Base-by-base conservation (phyloP, 106 monocot genomes). In the Allium cepa region DNA sequence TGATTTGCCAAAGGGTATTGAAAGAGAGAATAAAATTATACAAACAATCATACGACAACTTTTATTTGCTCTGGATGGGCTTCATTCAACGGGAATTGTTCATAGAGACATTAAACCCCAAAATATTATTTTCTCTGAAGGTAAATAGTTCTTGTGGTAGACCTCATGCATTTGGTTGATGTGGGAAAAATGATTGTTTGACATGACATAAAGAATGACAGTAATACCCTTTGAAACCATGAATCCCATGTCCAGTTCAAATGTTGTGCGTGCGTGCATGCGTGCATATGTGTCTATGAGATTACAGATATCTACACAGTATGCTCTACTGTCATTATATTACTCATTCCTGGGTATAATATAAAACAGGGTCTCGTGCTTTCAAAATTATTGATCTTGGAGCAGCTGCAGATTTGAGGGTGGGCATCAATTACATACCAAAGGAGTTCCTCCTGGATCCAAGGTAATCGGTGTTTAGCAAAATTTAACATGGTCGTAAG, bases 311-410 rank as follows among this genome's bases (percentile, higher is more conserved):
- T 5, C 36, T 36, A 36, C 36, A 3, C 5, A 36, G 1, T 36
- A 36, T 36, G 36, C 36, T 36, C 3, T 5, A 5, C 5, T 36
- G 36, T 5, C 5, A 6, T 17, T 22, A 12, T 17, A 56, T 53
- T 13, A 10, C 14, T 69, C 46, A 59, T 47, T 70, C 7, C 36
- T 26, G 48, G 13, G 22, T 59, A 13, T 22, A 45, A 28, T 52
- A 57, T 63, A 47, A 67, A 79, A 13, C 73, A 95, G 94, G 77
- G 46, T 18, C 82, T 51, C 88, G 91, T 11, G 71, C 70, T 57
- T 95, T 95, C 75, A 95, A 95, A 87, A 95, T 95, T 48, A 95
- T 95, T 73, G 94, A 95, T 68, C 94, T 95, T 70, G 94, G 94
- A 73, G 94, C 94, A 64, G 94, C 94, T 67, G 59, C 94, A 56